These are phyloP conservation scores for Brassica napus DNA, from an alignment of 345 rosid species.

Conservation along the genomic window Da-Ae NC_063441.1:2364501-2365000, in stretches of 20 bases:
- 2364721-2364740: background rate
- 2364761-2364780: conserved; percentile 30
- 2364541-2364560: background rate
- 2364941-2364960: conserved; percentile 62
- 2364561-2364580: conserved; percentile 3
- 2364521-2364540: conserved; percentile 3
- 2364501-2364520: background rate
- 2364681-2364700: conserved; percentile 15
- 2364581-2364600: conserved; percentile 31
- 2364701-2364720: conserved; percentile 17
- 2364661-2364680: conserved; percentile 31
- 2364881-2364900: conserved; percentile 28
- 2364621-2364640: conserved; percentile 27
- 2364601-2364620: conserved; percentile 23
- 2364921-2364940: conserved; percentile 67
- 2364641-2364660: conserved; percentile 42
- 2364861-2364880: conserved; percentile 52
- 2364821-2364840: conserved; percentile 28
- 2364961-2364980: conserved; percentile 92
- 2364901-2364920: conserved; percentile 63
- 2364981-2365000: conserved; percentile 74
- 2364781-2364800: conserved; percentile 40
- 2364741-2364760: background rate
- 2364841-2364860: conserved; percentile 62
- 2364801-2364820: conserved; percentile 39